phyloP scores from a whole-genome alignment of 116 monocot species.

The Phalaenopsis hybrid region DNA sequence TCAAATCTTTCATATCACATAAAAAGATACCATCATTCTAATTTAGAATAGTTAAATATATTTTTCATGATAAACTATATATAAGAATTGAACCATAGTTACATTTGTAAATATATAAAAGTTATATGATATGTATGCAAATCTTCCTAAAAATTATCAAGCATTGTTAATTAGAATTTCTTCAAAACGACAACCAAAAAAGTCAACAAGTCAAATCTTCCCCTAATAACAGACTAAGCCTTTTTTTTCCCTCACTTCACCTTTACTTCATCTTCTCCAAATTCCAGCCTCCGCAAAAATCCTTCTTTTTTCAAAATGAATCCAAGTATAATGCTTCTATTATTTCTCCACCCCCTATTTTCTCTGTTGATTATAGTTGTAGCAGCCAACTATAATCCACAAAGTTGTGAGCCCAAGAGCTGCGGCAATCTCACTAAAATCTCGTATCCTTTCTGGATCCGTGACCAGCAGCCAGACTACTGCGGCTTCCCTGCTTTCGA shows the following conservation, averaged over 20 bases:
- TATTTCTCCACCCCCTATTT: not conserved
- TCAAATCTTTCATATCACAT: too few relatives aligned
- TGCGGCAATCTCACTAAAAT: constrained; percentile 8
- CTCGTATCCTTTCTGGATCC: constrained; percentile 31
- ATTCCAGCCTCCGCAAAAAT: not conserved
- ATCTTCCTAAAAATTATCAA: too few relatives aligned
- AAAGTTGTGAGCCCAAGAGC: constrained; percentile 12
- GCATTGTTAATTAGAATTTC: too few relatives aligned
- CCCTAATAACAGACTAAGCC: too few relatives aligned
- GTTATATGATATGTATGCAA: too few relatives aligned
- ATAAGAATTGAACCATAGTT: too few relatives aligned
- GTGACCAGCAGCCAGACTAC: not conserved
- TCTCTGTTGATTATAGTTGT: not conserved
- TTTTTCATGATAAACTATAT: too few relatives aligned
- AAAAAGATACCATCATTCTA: too few relatives aligned
- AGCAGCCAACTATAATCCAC: not conserved
- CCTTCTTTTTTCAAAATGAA: constrained; percentile 2
- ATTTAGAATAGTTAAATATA: too few relatives aligned
- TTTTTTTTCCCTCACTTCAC: not conserved
- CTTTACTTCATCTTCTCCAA: not conserved
- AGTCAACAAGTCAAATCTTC: too few relatives aligned
- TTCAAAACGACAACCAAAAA: too few relatives aligned
- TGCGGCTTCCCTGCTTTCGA: constrained; percentile 24
- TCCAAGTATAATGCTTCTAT: not conserved
- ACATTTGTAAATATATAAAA: too few relatives aligned